Conservation (phyloP, 805 yeast genomes). For the Candida rishiriensis region DNA sequence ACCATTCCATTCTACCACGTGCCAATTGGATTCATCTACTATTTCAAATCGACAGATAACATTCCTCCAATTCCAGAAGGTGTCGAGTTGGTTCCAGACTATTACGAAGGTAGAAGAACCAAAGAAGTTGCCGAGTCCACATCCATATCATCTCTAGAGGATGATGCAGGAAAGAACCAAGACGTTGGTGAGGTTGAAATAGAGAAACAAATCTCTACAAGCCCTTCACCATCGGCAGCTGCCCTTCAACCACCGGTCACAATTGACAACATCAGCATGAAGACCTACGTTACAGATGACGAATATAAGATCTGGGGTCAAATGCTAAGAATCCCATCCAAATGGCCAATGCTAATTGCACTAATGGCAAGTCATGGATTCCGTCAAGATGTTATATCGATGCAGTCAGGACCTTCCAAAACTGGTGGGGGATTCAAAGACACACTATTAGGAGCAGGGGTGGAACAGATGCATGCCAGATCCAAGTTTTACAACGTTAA, state of each 20-base stretch:
- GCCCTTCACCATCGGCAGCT: constrained; percentile 10
- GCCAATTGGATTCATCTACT: constrained; percentile 50
- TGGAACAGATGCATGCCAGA: constrained; percentile 46
- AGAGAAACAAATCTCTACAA: constrained; percentile 3
- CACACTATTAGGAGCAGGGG: constrained; percentile 36
- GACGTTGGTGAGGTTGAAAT: constrained; percentile 14
- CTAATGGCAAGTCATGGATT: constrained; percentile 54
- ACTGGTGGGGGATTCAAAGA: constrained; percentile 2
- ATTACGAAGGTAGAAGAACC: constrained; percentile 56
- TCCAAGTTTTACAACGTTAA: constrained; percentile 69
- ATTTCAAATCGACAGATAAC: constrained; percentile 48
- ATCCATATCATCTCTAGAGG: constrained; percentile 14
- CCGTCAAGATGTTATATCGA: constrained; percentile 54
- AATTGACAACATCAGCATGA: constrained; percentile 6
- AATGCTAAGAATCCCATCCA: constrained; percentile 40
- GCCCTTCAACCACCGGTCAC: constrained; percentile 30
- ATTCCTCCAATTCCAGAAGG: constrained; percentile 69
- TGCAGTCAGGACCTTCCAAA: constrained; percentile 39
- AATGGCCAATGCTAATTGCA: constrained; percentile 52
- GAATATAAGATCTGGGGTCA: constrained; percentile 32
- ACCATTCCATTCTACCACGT: constrained; percentile 54
- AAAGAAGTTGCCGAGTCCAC: constrained; percentile 2
- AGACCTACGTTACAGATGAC: constrained; percentile 8
- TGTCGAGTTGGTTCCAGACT: constrained; percentile 51
- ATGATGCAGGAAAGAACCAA: constrained; percentile 13